Conservation (phyloP, 1,284 basidiomycete species). For the Sporisorium graminicola region DNA sequence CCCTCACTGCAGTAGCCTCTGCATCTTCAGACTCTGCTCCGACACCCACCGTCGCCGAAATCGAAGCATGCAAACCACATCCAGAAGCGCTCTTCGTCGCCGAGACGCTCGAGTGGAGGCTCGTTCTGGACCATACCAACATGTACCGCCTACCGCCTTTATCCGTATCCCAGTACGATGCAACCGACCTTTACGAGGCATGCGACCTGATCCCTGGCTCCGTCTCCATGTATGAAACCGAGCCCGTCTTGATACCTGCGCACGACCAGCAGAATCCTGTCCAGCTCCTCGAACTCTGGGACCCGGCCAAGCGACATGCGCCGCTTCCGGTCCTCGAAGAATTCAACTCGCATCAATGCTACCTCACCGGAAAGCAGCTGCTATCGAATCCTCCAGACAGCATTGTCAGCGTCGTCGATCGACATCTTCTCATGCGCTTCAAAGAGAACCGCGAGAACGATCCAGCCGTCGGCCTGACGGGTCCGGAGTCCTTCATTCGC, state of each 20-base stretch:
- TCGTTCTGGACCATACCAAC: slow-evolving; percentile 30
- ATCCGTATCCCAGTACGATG: neutral
- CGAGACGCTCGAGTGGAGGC: slow-evolving; percentile 54
- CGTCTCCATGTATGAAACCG: slow-evolving; percentile 39
- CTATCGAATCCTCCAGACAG: slow-evolving; percentile 44
- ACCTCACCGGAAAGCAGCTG: slow-evolving; percentile 30
- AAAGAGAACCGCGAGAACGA: slow-evolving; percentile 32
- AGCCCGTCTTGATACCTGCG: slow-evolving; percentile 24
- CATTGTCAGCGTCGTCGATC: slow-evolving; percentile 39
- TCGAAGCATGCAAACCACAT: slow-evolving; percentile 43
- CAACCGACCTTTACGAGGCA: slow-evolving; percentile 33
- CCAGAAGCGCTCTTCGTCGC: slow-evolving; percentile 49
- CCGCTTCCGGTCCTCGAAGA: slow-evolving; percentile 29
- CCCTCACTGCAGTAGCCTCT: neutral
- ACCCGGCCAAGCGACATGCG: slow-evolving; percentile 8
- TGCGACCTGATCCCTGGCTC: slow-evolving; percentile 28
- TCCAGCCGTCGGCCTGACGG: slow-evolving; percentile 40
- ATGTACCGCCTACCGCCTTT: slow-evolving; percentile 9
- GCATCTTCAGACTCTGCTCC: neutral
- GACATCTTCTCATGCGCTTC: slow-evolving; percentile 28
- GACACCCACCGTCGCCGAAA: slow-evolving; percentile 15
- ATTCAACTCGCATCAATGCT: slow-evolving; percentile 47
- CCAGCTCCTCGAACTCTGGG: slow-evolving; percentile 19
- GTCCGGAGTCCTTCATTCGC: slow-evolving; percentile 37
- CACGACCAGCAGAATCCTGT: slow-evolving; percentile 26